Evolutionary conservation across 2,329 filamentous ascomycete species (phyloP).

Genomic region (Lachnellula subtilissima): DNA sequence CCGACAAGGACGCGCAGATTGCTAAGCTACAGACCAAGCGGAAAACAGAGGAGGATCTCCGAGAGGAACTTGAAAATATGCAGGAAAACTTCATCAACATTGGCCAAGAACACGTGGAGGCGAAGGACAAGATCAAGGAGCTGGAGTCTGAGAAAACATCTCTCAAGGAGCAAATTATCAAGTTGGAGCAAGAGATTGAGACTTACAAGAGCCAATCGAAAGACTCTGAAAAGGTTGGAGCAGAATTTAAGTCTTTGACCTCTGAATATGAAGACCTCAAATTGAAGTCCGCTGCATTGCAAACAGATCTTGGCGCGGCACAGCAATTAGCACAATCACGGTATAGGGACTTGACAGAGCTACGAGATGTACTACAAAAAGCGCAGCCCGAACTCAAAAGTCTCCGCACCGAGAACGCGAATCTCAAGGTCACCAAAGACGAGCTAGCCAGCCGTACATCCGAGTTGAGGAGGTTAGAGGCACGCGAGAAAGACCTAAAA

Average conservation of each 20-base stretch:
- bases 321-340: constrained; percentile 81
- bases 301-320: constrained; percentile 80
- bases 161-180: constrained; percentile 58
- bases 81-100: constrained; percentile 74
- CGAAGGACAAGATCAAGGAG: constrained; percentile 70
- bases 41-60: constrained; percentile 70
- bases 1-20: constrained; percentile 56
- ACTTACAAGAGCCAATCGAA: constrained; percentile 27
- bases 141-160: constrained; percentile 64
- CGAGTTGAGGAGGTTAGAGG: constrained; percentile 73
- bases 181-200: constrained; percentile 66
- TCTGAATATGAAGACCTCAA: constrained; percentile 64
- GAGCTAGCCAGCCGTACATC: constrained; percentile 58
- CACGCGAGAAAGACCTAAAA: constrained; percentile 74
- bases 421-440: constrained; percentile 69
- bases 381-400: constrained; percentile 79
- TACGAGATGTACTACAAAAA: constrained; percentile 76
- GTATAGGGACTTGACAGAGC: constrained; percentile 81
- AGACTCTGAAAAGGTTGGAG: constrained; percentile 25
- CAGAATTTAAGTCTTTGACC: constrained; percentile 36
- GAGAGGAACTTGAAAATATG: constrained; percentile 81
- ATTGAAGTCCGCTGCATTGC: constrained; percentile 61
- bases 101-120: constrained; percentile 78
- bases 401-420: constrained; percentile 70
- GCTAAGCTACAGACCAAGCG: constrained; percentile 65